phyloP scores from a whole-genome alignment of 306 rosid species.

The Corylus heterophylla region DNA sequence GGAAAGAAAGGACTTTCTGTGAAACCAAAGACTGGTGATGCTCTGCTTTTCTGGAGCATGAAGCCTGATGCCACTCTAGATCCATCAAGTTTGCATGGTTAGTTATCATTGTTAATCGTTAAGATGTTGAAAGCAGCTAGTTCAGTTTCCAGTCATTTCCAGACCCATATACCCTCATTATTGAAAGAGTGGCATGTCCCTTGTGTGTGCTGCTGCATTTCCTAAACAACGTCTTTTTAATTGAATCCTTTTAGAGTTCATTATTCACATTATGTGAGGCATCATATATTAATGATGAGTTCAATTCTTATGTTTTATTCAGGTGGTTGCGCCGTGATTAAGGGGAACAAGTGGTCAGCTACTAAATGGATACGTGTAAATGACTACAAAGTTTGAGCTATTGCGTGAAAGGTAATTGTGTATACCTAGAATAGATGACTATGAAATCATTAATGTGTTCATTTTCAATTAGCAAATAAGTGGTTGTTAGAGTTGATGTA shows the following conservation, averaged over 20 bases:
- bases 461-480: background rate
- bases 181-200: slow-evolving; percentile 10
- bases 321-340: slow-evolving; percentile 98
- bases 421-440: background rate
- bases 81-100: slow-evolving; percentile 97
- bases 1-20: slow-evolving; percentile 88
- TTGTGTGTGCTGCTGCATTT: background rate
- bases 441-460: background rate
- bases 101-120: slow-evolving; percentile 21
- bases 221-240: background rate
- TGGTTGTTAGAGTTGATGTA: background rate
- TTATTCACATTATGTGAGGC: background rate
- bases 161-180: slow-evolving; percentile 16
- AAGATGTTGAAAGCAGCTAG: slow-evolving; percentile 13
- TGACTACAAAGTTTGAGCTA: slow-evolving; percentile 69
- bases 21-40: slow-evolving; percentile 96
- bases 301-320: slow-evolving; percentile 31
- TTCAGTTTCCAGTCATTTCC: background rate
- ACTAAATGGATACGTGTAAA: slow-evolving; percentile 89
- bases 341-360: slow-evolving; percentile 96
- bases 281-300: background rate
- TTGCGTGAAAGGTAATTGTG: slow-evolving; percentile 40
- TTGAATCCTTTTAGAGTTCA: background rate
- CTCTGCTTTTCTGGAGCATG: slow-evolving; percentile 99
- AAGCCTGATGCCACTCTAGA: slow-evolving; percentile 88